Conservation (phyloP, 768 basidiomycete genomes). For the Boletus tomentosulus region DNA sequence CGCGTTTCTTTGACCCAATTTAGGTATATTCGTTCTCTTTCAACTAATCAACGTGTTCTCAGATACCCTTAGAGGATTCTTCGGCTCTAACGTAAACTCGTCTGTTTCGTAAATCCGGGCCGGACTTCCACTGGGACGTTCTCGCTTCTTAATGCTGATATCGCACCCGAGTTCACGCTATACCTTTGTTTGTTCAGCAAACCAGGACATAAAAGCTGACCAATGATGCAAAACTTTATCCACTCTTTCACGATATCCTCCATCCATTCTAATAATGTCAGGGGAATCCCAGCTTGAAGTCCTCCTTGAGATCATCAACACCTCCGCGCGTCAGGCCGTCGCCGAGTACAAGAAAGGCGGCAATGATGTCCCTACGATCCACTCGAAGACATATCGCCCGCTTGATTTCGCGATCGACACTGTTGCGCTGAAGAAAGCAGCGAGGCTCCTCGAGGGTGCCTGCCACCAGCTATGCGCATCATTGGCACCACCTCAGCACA, state of each 20-base stretch:
- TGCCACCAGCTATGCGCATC: constrained; percentile 21
- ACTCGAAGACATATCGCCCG: constrained; percentile 21
- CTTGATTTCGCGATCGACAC: constrained; percentile 19
- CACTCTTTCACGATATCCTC: not conserved
- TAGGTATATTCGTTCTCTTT: too few species aligned
- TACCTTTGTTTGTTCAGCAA: too few species aligned
- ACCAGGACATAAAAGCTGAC: not conserved
- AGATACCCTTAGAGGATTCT: too few species aligned
- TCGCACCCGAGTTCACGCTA: too few species aligned
- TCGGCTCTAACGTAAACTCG: too few species aligned
- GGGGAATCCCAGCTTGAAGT: not conserved
- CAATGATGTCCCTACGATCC: constrained; percentile 22
- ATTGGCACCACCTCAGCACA: constrained; percentile 27
- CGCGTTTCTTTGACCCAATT: too few species aligned
- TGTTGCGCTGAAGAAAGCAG: constrained; percentile 21
- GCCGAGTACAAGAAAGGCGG: constrained; percentile 24
- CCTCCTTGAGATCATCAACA: not conserved
- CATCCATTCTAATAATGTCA: not conserved
- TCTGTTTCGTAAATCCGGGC: too few species aligned
- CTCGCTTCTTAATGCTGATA: too few species aligned
- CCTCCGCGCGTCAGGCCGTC: not conserved
- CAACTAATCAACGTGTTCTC: too few species aligned
- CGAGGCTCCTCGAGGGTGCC: not conserved
- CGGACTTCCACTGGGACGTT: too few species aligned
- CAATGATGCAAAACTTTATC: constrained; percentile 10